phyloP scores from a whole-genome alignment of 352 stramenopile genomes.

The Pythium monospermum region DNA sequence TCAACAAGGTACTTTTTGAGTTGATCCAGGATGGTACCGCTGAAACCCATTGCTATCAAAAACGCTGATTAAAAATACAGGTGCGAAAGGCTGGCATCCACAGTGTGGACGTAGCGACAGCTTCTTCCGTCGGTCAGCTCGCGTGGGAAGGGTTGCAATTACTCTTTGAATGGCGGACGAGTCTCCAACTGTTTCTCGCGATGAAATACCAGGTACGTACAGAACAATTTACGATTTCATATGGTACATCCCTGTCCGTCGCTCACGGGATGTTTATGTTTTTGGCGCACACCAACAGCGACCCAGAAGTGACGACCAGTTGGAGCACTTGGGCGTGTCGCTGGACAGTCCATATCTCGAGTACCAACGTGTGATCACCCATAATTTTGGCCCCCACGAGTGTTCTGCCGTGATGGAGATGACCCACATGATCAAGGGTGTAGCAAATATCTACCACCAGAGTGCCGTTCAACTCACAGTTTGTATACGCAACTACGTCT shows the following conservation, averaged over 20 bases:
- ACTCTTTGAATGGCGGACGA: conserved; percentile 18
- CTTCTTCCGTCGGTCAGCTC: not conserved
- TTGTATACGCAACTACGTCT: conserved; percentile 50
- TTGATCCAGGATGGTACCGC: too few species aligned
- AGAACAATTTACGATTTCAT: not conserved
- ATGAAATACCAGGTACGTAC: conserved; percentile 15
- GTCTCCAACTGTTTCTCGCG: conserved; percentile 14
- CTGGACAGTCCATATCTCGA: conserved; percentile 37
- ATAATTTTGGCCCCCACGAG: conserved; percentile 71
- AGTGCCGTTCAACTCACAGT: conserved; percentile 30
- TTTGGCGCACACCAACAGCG: too few species aligned
- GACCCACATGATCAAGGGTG: conserved; percentile 65
- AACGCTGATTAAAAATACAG: not conserved
- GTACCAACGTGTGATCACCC: conserved; percentile 66
- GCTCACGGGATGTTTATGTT: not conserved
- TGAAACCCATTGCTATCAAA: too few species aligned
- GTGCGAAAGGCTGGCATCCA: not conserved
- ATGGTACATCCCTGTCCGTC: not conserved
- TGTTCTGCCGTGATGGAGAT: conserved; percentile 51
- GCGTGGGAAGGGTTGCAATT: conserved; percentile 14
- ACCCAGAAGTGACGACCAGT: conserved; percentile 26
- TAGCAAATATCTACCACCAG: conserved; percentile 37
- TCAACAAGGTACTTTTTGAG: conserved; percentile 36
- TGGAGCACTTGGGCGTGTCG: conserved; percentile 20
- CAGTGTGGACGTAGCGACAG: not conserved